These are phyloP conservation scores for Rubia occidens DNA, from an alignment of 305 asterid genomes.

Conservation along the genomic window DNA sequence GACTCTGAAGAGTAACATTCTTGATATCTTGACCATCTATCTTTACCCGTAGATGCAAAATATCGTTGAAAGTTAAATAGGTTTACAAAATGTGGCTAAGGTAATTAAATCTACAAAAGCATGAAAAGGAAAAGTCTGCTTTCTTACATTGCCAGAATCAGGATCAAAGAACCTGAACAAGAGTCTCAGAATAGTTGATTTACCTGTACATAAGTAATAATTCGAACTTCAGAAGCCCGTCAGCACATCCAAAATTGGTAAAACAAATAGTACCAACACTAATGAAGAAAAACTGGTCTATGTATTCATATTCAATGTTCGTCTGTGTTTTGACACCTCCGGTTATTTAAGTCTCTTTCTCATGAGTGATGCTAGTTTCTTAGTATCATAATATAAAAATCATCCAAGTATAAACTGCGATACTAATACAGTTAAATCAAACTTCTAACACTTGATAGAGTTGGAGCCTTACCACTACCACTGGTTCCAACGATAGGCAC, in stretches of 20 bases:
- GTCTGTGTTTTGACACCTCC: constrained; percentile 1
- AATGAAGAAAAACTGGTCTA: background rate
- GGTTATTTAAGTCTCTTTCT: background rate
- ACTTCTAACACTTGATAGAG: constrained; percentile 13
- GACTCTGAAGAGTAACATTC: constrained; percentile 77
- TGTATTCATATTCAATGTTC: background rate
- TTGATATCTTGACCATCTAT: constrained; percentile 92
- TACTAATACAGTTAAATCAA: background rate
- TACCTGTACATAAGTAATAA: constrained; percentile 46
- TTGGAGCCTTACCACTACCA: constrained; percentile 74
- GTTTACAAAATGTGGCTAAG: background rate
- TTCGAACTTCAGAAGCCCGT: constrained; percentile 11
- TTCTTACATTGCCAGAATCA: constrained; percentile 73
- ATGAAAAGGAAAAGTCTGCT: background rate
- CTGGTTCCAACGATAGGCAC: constrained; percentile 99
- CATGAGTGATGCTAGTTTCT: background rate
- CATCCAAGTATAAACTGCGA: background rate
- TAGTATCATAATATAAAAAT: background rate
- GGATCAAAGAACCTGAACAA: constrained; percentile 86
- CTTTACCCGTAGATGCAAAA: constrained; percentile 47
- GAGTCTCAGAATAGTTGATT: constrained; percentile 90
- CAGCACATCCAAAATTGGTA: background rate
- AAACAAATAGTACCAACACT: background rate
- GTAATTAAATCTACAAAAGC: background rate
- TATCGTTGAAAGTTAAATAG: background rate